Percentiles rank a stretch among this genome's conserved stretches.
These are phyloP conservation scores for Arabidopsis hybrid DNA, from an alignment of 441 rosid genomes.

Conservation along the genomic window DNA sequence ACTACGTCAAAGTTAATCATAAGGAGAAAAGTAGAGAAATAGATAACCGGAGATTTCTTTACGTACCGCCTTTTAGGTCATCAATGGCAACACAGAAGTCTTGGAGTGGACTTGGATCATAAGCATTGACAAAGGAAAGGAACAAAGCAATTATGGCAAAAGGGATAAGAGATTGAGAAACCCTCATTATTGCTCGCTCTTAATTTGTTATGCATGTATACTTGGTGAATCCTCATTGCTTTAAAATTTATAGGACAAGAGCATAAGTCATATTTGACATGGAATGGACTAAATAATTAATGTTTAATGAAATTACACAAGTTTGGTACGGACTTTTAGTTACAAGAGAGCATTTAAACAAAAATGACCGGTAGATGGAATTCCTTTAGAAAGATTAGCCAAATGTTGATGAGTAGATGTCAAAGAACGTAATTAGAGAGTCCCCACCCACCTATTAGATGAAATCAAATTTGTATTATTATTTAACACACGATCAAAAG, in stretches of 20 bases:
- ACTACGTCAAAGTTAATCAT: not conserved
- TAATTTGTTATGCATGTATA: not conserved
- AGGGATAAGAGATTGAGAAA: slow-evolving; percentile 5
- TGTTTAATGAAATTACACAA: not conserved
- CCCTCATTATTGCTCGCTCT: slow-evolving; percentile 11
- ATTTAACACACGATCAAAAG: slow-evolving; percentile 1
- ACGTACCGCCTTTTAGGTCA: slow-evolving; percentile 35
- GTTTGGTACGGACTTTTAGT: slow-evolving; percentile 9
- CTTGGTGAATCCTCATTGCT: not conserved
- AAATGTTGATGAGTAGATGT: slow-evolving; percentile 22
- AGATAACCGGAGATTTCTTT: not conserved
- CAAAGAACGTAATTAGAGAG: slow-evolving; percentile 16
- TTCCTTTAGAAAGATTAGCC: not conserved
- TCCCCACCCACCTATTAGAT: not conserved
- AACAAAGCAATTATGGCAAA: slow-evolving; percentile 29
- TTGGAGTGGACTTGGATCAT: slow-evolving; percentile 54
- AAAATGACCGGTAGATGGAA: slow-evolving; percentile 9
- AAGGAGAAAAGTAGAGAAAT: not conserved
- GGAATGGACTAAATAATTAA: not conserved
- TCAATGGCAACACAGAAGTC: slow-evolving; percentile 52
- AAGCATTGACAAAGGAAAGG: slow-evolving; percentile 30
- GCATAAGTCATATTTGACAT: slow-evolving; percentile 2
- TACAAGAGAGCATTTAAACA: not conserved
- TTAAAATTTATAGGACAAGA: not conserved
- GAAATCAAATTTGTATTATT: not conserved